phyloP scores from a whole-genome alignment of 2,329 filamentous ascomycete species.

The Fonsecaea multimorphosa region DNA sequence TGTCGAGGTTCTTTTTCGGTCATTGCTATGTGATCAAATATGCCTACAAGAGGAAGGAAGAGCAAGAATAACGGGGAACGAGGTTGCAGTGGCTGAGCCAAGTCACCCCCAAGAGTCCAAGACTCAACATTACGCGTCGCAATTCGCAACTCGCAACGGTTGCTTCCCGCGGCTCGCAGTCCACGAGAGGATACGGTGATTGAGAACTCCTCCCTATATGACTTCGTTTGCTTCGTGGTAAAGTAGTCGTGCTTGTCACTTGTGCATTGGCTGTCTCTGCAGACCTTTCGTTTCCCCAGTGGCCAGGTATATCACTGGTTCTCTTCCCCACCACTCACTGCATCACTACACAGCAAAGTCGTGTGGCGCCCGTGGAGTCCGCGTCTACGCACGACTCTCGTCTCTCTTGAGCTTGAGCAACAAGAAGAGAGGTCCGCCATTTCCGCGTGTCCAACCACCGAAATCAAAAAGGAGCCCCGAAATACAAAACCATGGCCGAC shows the following conservation, averaged over 20 bases:
- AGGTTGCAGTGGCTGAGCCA: conserved; percentile 20
- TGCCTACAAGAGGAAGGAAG: background rate
- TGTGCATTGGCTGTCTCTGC: background rate
- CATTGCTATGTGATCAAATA: background rate
- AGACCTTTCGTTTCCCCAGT: background rate
- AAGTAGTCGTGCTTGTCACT: background rate
- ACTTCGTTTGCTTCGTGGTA: background rate
- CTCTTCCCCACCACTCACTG: background rate
- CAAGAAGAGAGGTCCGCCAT: too few relatives aligned
- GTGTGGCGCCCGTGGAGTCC: background rate
- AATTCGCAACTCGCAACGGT: conserved; percentile 11
- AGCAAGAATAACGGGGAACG: background rate
- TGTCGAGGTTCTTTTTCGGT: background rate
- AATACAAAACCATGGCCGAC: conserved; percentile 25
- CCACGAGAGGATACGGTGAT: background rate
- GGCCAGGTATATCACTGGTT: background rate
- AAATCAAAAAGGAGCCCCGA: background rate
- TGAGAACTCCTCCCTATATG: too few relatives aligned
- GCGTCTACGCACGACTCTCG: too few relatives aligned
- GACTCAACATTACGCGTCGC: conserved; percentile 24
- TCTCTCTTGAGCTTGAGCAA: too few relatives aligned
- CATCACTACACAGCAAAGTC: background rate
- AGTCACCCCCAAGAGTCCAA: conserved; percentile 11
- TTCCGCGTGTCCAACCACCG: too few relatives aligned
- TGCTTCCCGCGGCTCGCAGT: conserved; percentile 9